These are phyloP conservation scores for Bocquillonia castaneifolia DNA, from an alignment of 441 rosid species.

Conservation along the genomic window DNA sequence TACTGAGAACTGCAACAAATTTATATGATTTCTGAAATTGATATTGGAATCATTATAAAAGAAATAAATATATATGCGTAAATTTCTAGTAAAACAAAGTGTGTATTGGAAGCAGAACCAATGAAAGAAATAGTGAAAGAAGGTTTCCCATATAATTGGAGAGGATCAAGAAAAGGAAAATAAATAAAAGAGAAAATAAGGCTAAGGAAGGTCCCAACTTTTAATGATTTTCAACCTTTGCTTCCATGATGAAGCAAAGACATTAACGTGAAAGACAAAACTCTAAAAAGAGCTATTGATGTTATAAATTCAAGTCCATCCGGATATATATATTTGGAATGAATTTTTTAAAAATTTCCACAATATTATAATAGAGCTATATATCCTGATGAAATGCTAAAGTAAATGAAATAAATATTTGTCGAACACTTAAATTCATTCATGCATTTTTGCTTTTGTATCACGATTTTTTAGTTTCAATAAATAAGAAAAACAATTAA, in stretches of 20 bases:
- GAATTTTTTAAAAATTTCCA: too few relatives aligned
- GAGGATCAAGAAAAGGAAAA: not conserved
- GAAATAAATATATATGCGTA: not conserved
- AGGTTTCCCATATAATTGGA: not conserved
- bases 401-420: too few relatives aligned
- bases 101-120: not conserved
- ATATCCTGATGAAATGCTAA: too few relatives aligned
- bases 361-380: too few relatives aligned
- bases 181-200: not conserved
- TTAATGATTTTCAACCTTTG: constrained; percentile 1
- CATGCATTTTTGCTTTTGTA: too few relatives aligned
- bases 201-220: not conserved
- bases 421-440: too few relatives aligned
- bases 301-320: too few relatives aligned
- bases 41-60: not conserved
- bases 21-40: constrained; percentile 8
- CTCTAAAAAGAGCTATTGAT: constrained; percentile 7
- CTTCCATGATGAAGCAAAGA: constrained; percentile 8
- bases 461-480: too few relatives aligned
- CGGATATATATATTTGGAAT: too few relatives aligned
- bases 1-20: constrained; percentile 18
- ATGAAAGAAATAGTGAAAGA: not conserved
- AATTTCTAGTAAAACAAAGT: not conserved
- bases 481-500: too few relatives aligned
- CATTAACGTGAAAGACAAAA: constrained; percentile 18